Conservation (phyloP, 208 protist genomes). For the Leishmania amazonensis region DNA sequence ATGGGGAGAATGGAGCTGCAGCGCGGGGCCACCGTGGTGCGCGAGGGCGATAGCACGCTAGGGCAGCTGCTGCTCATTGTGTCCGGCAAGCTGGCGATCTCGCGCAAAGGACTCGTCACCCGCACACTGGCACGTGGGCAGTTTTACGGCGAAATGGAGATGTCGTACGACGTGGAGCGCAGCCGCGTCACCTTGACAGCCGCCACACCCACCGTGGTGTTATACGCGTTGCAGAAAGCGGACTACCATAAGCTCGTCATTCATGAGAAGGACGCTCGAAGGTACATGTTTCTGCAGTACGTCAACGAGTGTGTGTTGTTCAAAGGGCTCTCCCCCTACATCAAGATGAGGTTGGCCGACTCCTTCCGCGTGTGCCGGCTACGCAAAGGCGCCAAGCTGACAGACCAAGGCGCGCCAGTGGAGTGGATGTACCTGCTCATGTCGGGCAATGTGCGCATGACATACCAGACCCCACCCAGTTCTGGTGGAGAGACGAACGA, state of each 20-base stretch:
- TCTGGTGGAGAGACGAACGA: background rate
- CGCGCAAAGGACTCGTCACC: conserved; percentile 37
- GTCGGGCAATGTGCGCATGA: conserved; percentile 56
- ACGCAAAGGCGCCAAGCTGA: conserved; percentile 41
- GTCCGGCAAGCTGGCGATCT: conserved; percentile 46
- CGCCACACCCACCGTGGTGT: conserved; percentile 34
- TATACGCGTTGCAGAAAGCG: conserved; percentile 55
- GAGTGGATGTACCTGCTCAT: conserved; percentile 87
- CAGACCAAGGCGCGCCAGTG: conserved; percentile 45
- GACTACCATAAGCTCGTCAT: conserved; percentile 59
- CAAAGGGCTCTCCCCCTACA: conserved; percentile 35
- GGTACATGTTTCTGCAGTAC: conserved; percentile 61
- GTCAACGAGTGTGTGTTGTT: conserved; percentile 55
- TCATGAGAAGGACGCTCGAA: conserved; percentile 45
- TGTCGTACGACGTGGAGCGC: conserved; percentile 43
- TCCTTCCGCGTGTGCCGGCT: conserved; percentile 60
- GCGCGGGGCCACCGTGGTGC: conserved; percentile 44
- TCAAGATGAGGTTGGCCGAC: conserved; percentile 58
- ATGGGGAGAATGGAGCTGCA: conserved; percentile 48
- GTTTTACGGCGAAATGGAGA: conserved; percentile 62
- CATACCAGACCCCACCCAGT: background rate
- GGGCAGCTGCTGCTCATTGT: conserved; percentile 56
- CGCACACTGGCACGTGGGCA: conserved; percentile 32
- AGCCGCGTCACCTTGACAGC: conserved; percentile 50
- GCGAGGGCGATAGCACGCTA: conserved; percentile 40